phyloP scores from a whole-genome alignment of 345 rosid genomes.

The Anacardium occidentale region DNA sequence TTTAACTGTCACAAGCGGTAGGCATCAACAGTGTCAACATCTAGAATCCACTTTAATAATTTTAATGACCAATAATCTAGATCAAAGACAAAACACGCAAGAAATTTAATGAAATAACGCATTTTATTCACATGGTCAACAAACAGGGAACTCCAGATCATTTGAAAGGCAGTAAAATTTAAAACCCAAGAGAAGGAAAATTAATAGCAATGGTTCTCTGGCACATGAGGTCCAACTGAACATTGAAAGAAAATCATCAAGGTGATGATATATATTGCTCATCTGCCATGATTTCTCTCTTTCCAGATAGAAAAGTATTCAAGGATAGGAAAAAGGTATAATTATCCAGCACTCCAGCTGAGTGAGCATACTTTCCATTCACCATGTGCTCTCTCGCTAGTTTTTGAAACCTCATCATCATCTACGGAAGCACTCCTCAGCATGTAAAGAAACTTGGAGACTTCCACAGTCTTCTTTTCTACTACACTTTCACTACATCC shows the following conservation, averaged over 20 bases:
- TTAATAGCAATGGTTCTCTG: neutral
- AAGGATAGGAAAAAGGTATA: neutral
- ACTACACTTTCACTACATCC: constrained; percentile 50
- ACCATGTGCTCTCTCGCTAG: constrained; percentile 42
- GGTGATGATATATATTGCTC: neutral
- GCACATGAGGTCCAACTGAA: neutral
- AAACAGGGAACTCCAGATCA: neutral
- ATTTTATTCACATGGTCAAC: neutral
- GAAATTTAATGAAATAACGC: neutral
- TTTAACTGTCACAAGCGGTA: constrained; percentile 50
- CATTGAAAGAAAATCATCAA: neutral
- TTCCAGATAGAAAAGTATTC: neutral
- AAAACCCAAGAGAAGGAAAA: neutral
- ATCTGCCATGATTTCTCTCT: constrained; percentile 4
- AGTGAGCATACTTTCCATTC: constrained; percentile 78
- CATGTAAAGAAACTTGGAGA: constrained; percentile 73
- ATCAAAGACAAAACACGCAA: neutral
- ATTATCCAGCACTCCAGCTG: neutral
- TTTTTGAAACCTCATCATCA: constrained; percentile 36
- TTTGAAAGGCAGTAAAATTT: neutral
- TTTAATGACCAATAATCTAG: neutral
- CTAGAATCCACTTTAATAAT: constrained; percentile 1
- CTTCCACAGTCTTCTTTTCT: constrained; percentile 54
- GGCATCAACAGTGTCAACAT: constrained; percentile 6
- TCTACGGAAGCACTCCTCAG: constrained; percentile 73